Conservation (phyloP, 1,284 basidiomycete species). For the Porodaedalea pini region DNA sequence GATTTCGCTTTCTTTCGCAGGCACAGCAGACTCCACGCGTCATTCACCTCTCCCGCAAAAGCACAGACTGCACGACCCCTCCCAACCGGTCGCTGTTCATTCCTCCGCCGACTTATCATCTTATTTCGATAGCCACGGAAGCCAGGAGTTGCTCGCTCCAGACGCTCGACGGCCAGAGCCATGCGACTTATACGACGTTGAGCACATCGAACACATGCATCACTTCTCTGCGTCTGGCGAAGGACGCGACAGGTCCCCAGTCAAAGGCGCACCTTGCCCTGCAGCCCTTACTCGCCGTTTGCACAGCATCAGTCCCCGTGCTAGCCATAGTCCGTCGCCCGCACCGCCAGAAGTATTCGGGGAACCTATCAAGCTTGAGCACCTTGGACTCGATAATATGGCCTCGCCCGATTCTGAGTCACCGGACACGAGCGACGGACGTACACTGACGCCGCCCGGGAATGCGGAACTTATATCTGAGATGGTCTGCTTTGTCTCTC, state of each 20-base stretch:
- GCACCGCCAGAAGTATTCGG: neutral
- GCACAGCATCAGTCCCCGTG: conserved; percentile 14
- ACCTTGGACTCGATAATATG: neutral
- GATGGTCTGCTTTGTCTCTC: neutral
- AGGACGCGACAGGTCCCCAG: neutral
- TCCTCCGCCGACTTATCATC: conserved; percentile 29
- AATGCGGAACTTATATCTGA: conserved; percentile 20
- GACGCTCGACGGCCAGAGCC: conserved; percentile 27
- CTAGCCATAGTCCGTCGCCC: conserved; percentile 8
- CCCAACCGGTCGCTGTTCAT: conserved; percentile 29
- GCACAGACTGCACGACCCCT: conserved; percentile 29
- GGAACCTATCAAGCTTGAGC: neutral
- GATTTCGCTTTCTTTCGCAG: conserved; percentile 24
- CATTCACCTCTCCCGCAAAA: conserved; percentile 35
- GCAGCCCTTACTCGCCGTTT: conserved; percentile 11
- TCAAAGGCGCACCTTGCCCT: neutral
- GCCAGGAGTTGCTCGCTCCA: conserved; percentile 15
- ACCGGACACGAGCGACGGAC: conserved; percentile 12
- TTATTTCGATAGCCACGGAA: neutral
- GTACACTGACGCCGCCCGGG: conserved; percentile 17
- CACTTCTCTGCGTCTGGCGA: neutral
- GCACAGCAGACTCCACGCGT: conserved; percentile 39
- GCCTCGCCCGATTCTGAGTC: neutral
- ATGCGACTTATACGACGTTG: conserved; percentile 3
- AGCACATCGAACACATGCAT: conserved; percentile 7